Evolutionary conservation across 2,329 filamentous ascomycete genomes (phyloP), one percentile per base, ranked within the genome.

Genomic region (Exophiala sideris): DNA sequence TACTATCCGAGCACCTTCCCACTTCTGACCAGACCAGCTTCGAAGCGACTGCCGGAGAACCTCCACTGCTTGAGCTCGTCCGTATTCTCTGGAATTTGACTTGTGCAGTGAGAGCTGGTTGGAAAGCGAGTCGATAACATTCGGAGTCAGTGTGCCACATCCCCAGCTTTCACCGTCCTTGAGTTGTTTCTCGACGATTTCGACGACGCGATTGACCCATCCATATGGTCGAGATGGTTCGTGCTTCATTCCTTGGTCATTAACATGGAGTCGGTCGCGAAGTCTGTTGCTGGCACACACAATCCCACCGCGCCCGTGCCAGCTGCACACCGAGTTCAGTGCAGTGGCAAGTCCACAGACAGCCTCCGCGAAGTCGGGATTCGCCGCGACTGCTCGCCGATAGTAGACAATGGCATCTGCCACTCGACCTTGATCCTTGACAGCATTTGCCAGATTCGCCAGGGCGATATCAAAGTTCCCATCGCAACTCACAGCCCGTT

Each of bases 291-390:
- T 80, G n/a, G 89, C 80, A 21, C 89, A 78, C 24, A 29, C 2
- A 42, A 95, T 86, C 1, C 94, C 94, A 57, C 94, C 94, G 59
- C 94, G 84, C 29, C 90, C 90, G 65, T 83, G 82, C 94, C 94
- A 99, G 66, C 92, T 88, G 68, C 94, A 99, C 5, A 99, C 91
- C 5, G 94, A 97, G 68, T 96, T 97, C 48, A 99, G 76, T 1
- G 94, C 92, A 54, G 95, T 97, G 1, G 91, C 91, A 48, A 99
- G 79, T 6, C 94, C 94, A 70, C 94, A 99, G 0, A 99, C 92
- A 5, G 94, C 94, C 73, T 99, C 94, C 1, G 94, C 90, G 72
- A 99, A 99, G 33, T 95, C 88, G 0, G 94, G 92, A 63, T 94
- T 99, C n/a, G 91, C 85, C 33, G 81, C 80, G 8, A 99, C 92